Conservation (phyloP, 108 stramenopile species). For the Cyclotella choctawhatcheeana region DNA sequence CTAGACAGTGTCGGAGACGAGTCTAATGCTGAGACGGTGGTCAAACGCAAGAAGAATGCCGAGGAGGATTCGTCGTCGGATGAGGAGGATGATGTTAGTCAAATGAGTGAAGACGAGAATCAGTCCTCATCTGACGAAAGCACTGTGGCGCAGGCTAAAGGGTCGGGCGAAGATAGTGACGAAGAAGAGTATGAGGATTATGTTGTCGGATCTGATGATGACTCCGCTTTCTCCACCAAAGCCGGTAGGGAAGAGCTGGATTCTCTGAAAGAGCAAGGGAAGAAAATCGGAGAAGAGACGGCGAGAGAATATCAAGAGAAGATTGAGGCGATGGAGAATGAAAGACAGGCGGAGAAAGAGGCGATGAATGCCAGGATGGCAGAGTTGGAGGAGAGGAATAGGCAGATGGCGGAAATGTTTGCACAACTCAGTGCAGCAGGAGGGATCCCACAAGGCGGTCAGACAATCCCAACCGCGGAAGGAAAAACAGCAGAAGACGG, state of each 20-base stretch:
- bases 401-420: neutral
- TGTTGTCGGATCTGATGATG: neutral
- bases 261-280: neutral
- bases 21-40: neutral
- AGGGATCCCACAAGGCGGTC: neutral
- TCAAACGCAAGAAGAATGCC: too few species aligned
- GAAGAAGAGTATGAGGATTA: neutral
- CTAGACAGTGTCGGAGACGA: neutral
- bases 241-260: neutral
- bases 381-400: neutral
- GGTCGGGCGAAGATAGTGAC: neutral
- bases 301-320: too few species aligned
- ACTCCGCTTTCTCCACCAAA: slow-evolving; percentile 7
- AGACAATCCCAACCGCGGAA: too few species aligned
- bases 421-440: neutral
- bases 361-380: neutral
- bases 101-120: too few species aligned
- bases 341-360: too few species aligned
- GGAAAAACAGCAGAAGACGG: neutral
- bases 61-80: too few species aligned
- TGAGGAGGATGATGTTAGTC: too few species aligned
- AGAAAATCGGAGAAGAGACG: neutral
- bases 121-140: too few species aligned
- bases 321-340: neutral
- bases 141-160: too few species aligned